Base-by-base conservation (phyloP, 176 grass and related monocot species). In the Phragmites australis region DNA sequence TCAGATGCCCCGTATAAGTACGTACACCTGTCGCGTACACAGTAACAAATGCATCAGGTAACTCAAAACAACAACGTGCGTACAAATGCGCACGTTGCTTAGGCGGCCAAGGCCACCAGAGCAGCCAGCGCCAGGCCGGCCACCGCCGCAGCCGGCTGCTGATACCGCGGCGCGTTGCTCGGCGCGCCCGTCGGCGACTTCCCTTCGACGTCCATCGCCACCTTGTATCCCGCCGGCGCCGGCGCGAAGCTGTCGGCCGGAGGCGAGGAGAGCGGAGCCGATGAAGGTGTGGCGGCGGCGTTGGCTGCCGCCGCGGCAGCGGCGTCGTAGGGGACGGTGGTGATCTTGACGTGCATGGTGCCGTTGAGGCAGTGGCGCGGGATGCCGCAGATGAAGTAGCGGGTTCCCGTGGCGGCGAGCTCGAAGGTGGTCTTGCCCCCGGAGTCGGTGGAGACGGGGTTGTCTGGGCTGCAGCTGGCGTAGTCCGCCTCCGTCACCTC, bases 371-470 rank as follows among this genome's bases (percentile, higher is more conserved):
- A 93, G 84, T 93, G 86, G 43, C 81, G 80, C 30, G 90, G 71
- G 72, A 89, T 84, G 26, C 93, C 86, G 77, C 93, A 97, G 80
- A 97, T 93, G 91, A 93, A 97, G 86, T 93, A 93, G 59, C 90
- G 81, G 2, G 79, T 91, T 52, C 91, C 86, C 30, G 81, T 16
- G 37, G 59, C 52, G 23, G 86, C 11, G 58, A 97, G 86, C 46
- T 75, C 22, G 76, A 97, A 62, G 75, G 56, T 29, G 72, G 90
- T 93, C 47, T 21, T 1, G 49, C 91, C 88, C 50, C 86, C 78
- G 58, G 90, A 89, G 57, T 81, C 77, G 2, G 79, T 82, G 43
- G 72, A 41, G 30, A 87, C 39, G 15, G 88, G 45, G 29, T 34
- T 87, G 32, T 1, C 37, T 13, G 58, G 32, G 64, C 51, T 37